A percentile compares a stretch with the other conserved stretches of the same genome.
Conservation (phyloP, 768 basidiomycete species). For the Termitomyces sp. region DNA sequence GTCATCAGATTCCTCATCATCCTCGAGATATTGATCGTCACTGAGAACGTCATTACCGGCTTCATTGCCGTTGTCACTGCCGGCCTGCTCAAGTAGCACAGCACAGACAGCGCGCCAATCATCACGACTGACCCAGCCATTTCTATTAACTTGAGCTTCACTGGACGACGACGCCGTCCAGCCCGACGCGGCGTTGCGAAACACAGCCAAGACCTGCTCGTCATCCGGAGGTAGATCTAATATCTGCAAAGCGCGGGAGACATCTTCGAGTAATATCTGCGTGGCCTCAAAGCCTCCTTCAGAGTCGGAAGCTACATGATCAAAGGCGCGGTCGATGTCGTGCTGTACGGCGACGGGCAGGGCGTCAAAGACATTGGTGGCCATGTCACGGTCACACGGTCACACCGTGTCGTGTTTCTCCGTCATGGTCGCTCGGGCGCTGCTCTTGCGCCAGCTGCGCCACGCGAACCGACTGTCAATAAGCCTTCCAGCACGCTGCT, state of each 20-base stretch:
- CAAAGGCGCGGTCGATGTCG: constrained; percentile 50
- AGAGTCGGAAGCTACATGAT: constrained; percentile 17
- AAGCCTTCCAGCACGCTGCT: background rate
- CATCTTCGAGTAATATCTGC: constrained; percentile 46
- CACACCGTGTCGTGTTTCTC: constrained; percentile 4
- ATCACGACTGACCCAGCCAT: constrained; percentile 44
- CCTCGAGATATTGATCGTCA: constrained; percentile 14
- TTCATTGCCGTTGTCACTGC: constrained; percentile 15
- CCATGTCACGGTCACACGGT: constrained; percentile 11
- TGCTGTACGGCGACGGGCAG: constrained; percentile 36
- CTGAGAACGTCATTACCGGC: constrained; percentile 6
- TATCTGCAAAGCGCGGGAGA: constrained; percentile 56
- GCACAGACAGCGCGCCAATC: constrained; percentile 83
- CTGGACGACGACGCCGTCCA: constrained; percentile 40
- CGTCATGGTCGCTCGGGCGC: constrained; percentile 11
- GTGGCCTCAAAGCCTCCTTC: constrained; percentile 6
- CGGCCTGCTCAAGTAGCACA: constrained; percentile 52
- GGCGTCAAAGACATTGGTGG: constrained; percentile 24
- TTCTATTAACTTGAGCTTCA: constrained; percentile 11
- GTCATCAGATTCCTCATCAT: constrained; percentile 8
- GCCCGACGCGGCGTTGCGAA: constrained; percentile 70
- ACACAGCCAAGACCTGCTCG: constrained; percentile 63
- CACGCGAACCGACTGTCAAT: constrained; percentile 2
- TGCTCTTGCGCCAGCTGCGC: constrained; percentile 10
- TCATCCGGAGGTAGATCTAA: constrained; percentile 71